phyloP scores from a whole-genome alignment of 768 basidiomycete species.

The Amanita thiersii region DNA sequence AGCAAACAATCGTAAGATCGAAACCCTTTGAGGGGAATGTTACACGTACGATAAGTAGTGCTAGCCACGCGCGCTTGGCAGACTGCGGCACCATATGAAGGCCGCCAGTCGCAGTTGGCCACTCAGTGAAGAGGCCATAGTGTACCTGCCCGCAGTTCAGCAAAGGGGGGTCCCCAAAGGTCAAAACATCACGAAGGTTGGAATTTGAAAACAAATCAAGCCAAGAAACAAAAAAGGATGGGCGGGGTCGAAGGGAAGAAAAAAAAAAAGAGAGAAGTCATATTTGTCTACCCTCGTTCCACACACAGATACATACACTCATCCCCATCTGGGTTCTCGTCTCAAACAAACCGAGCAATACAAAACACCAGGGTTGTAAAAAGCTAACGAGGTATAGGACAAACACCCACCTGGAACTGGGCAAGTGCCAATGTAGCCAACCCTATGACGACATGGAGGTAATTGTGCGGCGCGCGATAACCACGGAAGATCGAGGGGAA shows the following conservation, averaged over 20 bases:
- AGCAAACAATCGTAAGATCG: constrained; percentile 3
- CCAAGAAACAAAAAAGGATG: neutral
- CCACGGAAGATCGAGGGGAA: constrained; percentile 25
- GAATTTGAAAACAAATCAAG: too few relatives aligned
- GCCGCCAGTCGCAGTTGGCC: constrained; percentile 25
- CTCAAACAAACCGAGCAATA: neutral
- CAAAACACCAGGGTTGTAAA: constrained; percentile 4
- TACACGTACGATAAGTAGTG: constrained; percentile 30
- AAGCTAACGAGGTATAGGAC: constrained; percentile 3
- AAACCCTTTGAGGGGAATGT: constrained; percentile 1
- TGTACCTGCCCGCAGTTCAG: too few relatives aligned
- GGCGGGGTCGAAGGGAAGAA: too few relatives aligned
- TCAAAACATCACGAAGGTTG: too few relatives aligned
- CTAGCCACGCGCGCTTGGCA: constrained; percentile 40
- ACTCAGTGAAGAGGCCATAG: constrained; percentile 41
- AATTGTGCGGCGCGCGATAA: constrained; percentile 43
- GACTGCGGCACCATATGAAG: constrained; percentile 26
- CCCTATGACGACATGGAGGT: constrained; percentile 47
- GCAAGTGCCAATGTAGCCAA: constrained; percentile 46
- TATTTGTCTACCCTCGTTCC: too few relatives aligned
- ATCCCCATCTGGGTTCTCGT: too few relatives aligned
- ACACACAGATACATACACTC: too few relatives aligned
- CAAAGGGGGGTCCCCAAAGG: too few relatives aligned
- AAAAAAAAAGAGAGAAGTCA: too few relatives aligned
- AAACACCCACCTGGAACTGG: constrained; percentile 34